Conservation (phyloP, 225 moss, liverwort and hornwort species). For the Marchantia paleacea region DNA sequence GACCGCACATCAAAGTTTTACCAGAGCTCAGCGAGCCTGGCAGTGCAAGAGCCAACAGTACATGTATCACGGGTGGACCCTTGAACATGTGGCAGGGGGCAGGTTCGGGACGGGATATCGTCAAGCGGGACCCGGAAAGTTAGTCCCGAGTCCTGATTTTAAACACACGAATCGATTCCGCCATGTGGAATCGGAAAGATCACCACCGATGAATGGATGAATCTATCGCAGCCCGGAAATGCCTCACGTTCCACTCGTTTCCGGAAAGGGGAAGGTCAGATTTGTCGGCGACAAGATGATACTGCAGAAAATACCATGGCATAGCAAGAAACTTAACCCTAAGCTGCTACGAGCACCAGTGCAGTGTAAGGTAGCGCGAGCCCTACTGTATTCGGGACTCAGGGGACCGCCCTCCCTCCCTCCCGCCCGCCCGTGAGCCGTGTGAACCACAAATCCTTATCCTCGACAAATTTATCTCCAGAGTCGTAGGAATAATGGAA, state of each 20-base stretch:
- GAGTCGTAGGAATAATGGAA: not conserved
- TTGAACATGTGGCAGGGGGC: not conserved
- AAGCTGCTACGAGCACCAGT: not conserved
- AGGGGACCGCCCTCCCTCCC: not conserved
- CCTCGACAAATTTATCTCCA: not conserved
- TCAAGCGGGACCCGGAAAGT: not conserved
- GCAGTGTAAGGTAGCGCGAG: not conserved
- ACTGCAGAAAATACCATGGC: too few relatives aligned
- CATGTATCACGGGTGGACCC: not conserved
- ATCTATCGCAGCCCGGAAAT: too few relatives aligned
- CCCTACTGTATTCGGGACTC: too few relatives aligned
- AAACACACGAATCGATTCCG: not conserved
- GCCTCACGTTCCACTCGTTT: conserved; percentile 2
- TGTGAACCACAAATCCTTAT: conserved; percentile 1
- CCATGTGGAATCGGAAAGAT: not conserved
- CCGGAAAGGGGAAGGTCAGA: not conserved
- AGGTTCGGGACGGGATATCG: not conserved
- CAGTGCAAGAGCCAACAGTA: not conserved
- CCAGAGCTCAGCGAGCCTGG: not conserved
- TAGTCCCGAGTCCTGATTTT: not conserved
- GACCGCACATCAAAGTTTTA: not conserved
- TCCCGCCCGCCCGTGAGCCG: not conserved
- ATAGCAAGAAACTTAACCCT: not conserved
- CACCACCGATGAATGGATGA: not conserved
- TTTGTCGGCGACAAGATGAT: not conserved